Conservation (phyloP, 2,329 filamentous ascomycete species). For the Ophiostoma tasmaniense region DNA sequence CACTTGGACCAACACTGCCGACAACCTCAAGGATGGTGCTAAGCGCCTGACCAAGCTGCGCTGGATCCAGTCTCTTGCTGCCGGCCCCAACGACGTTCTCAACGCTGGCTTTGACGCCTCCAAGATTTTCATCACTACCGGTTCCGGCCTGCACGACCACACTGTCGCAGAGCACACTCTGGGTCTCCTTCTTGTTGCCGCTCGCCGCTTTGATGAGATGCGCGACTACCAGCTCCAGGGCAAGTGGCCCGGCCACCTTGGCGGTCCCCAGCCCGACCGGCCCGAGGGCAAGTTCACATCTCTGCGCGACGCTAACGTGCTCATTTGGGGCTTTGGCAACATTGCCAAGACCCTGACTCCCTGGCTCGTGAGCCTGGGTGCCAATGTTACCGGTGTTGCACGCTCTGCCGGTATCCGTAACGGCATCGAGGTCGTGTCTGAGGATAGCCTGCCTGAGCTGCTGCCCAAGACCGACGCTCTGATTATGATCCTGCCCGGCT, state of each 20-base stretch:
- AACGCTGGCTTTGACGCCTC: slow-evolving; percentile 36
- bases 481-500: slow-evolving; percentile 41
- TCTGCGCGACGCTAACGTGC: slow-evolving; percentile 35
- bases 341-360: slow-evolving; percentile 39
- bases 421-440: slow-evolving; percentile 35
- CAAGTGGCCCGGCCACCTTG: slow-evolving; percentile 39
- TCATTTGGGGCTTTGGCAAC: slow-evolving; percentile 43
- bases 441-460: slow-evolving; percentile 32
- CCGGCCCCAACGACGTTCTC: slow-evolving; percentile 43
- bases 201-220: slow-evolving; percentile 36
- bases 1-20: slow-evolving; percentile 37
- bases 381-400: slow-evolving; percentile 51
- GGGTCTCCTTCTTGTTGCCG: slow-evolving; percentile 32
- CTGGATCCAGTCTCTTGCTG: slow-evolving; percentile 44
- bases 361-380: slow-evolving; percentile 38
- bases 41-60: slow-evolving; percentile 34
- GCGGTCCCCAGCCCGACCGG: slow-evolving; percentile 32
- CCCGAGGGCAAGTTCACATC: slow-evolving; percentile 36
- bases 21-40: slow-evolving; percentile 38
- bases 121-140: slow-evolving; percentile 34
- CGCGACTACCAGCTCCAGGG: slow-evolving; percentile 37
- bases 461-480: slow-evolving; percentile 38
- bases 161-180: slow-evolving; percentile 42
- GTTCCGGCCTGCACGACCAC: slow-evolving; percentile 39
- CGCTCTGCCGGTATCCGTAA: slow-evolving; percentile 46